Percentiles rank a stretch among this genome's conserved stretches.
Conservation (phyloP, 2,329 filamentous ascomycete genomes). For the Penicillium aurantiogriseum region DNA sequence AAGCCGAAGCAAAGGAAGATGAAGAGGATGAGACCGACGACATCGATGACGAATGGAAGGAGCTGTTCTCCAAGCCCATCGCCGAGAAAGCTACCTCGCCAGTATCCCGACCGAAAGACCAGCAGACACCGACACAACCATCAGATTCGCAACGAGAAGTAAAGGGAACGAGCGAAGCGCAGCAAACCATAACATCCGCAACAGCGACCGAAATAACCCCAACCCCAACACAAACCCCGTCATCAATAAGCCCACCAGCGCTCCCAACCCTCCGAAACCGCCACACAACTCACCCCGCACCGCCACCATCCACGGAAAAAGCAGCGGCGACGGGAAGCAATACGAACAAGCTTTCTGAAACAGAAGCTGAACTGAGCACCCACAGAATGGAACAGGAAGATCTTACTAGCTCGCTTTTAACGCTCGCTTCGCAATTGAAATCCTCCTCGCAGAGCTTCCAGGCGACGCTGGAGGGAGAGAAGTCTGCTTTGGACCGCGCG, state of each 20-base stretch:
- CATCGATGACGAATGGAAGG: slow-evolving; percentile 23
- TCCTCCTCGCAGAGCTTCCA: slow-evolving; percentile 70
- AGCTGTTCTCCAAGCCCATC: slow-evolving; percentile 29
- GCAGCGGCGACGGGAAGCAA: slow-evolving; percentile 13
- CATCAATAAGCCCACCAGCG: neutral
- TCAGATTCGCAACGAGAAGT: neutral
- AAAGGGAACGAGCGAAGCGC: neutral
- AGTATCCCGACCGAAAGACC: neutral
- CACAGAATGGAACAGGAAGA: slow-evolving; percentile 80
- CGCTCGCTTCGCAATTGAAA: slow-evolving; percentile 76
- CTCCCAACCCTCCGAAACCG: slow-evolving; percentile 30
- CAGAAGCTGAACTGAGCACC: slow-evolving; percentile 71
- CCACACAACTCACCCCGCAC: slow-evolving; percentile 9
- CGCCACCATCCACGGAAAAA: slow-evolving; percentile 13
- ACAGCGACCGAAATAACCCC: slow-evolving; percentile 9
- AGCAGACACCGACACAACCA: neutral
- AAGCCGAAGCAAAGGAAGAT: slow-evolving; percentile 14
- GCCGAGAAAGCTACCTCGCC: slow-evolving; percentile 6
- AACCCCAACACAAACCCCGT: neutral
- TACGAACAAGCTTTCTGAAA: slow-evolving; percentile 39
- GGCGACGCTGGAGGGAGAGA: slow-evolving; percentile 68
- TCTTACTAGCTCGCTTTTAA: slow-evolving; percentile 76
- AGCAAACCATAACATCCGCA: slow-evolving; percentile 6
- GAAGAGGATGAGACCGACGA: slow-evolving; percentile 22
- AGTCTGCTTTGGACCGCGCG: slow-evolving; percentile 69